Evolutionary conservation across 495 filamentous ascomycete species (phyloP).

Genomic region (Talaromyces borbonicus): DNA sequence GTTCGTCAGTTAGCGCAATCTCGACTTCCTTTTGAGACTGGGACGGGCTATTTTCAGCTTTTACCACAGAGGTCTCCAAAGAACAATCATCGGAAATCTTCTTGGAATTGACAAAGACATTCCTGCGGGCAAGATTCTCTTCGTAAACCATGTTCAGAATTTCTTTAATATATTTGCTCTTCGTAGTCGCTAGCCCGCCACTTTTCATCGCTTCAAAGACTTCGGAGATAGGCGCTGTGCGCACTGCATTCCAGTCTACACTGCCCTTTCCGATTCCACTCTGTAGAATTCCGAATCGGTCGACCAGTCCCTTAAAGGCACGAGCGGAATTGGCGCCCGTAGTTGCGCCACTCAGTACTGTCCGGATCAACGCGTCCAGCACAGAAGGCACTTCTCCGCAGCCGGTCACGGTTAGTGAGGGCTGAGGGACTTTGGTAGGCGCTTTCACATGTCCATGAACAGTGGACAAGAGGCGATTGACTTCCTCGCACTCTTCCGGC

Average conservation of each 20-base stretch:
- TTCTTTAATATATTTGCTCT: slow-evolving; percentile 67
- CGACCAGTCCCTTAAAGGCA: slow-evolving; percentile 62
- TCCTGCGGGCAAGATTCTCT: slow-evolving; percentile 48
- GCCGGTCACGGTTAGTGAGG: slow-evolving; percentile 71
- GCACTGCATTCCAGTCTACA: slow-evolving; percentile 80
- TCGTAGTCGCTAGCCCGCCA: slow-evolving; percentile 58
- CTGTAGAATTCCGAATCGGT: slow-evolving; percentile 55
- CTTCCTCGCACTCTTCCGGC: slow-evolving; percentile 59
- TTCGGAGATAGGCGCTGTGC: slow-evolving; percentile 48
- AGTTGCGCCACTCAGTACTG: slow-evolving; percentile 68
- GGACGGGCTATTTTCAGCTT: too few species aligned
- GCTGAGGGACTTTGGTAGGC: slow-evolving; percentile 60
- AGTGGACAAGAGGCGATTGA: slow-evolving; percentile 56
- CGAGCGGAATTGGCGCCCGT: slow-evolving; percentile 53
- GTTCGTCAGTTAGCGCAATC: slow-evolving; percentile 42
- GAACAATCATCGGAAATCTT: too few species aligned
- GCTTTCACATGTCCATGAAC: slow-evolving; percentile 55
- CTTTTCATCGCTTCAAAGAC: slow-evolving; percentile 63
- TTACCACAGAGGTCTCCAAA: too few species aligned
- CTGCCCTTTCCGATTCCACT: slow-evolving; percentile 62
- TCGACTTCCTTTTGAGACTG: slow-evolving; percentile 39
- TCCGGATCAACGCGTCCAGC: slow-evolving; percentile 79
- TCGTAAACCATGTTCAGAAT: slow-evolving; percentile 73
- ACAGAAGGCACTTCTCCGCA: slow-evolving; percentile 93
- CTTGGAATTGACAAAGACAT: slow-evolving; percentile 20